These are phyloP conservation scores for Fusarium anthophilum DNA, from an alignment of 2,329 filamentous ascomycete species.

Conservation along the genomic window DNA sequence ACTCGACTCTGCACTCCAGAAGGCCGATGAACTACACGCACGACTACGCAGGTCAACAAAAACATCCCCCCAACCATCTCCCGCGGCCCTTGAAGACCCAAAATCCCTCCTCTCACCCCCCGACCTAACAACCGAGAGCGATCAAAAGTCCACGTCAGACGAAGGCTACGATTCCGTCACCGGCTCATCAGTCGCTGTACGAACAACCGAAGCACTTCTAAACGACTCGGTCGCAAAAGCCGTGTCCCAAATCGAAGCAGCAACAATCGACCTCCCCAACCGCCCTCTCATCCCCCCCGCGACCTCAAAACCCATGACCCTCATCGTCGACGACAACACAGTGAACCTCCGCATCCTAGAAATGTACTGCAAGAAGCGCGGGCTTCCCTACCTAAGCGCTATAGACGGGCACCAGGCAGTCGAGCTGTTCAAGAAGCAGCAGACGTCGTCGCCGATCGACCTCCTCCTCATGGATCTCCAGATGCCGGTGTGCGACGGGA, in stretches of 20 bases:
- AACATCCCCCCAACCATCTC: neutral
- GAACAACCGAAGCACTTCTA: neutral
- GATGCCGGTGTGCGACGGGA: slow-evolving; percentile 44
- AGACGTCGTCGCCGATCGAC: slow-evolving; percentile 22
- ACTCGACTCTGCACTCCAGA: slow-evolving; percentile 17
- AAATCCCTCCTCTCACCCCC: neutral
- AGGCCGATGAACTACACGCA: slow-evolving; percentile 6
- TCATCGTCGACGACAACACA: slow-evolving; percentile 59
- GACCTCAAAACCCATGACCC: slow-evolving; percentile 34
- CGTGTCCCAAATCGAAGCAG: neutral
- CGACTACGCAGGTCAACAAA: neutral
- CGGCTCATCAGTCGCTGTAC: neutral
- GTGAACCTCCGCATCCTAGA: slow-evolving; percentile 59
- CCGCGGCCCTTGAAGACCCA: neutral
- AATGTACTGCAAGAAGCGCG: slow-evolving; percentile 57
- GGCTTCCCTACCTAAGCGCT: slow-evolving; percentile 53
- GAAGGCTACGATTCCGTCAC: neutral
- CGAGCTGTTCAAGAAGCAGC: slow-evolving; percentile 41
- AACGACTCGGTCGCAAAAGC: neutral
- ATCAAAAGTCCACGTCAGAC: neutral
- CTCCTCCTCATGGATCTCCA: slow-evolving; percentile 45
- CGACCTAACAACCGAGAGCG: neutral
- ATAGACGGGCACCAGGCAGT: slow-evolving; percentile 57
- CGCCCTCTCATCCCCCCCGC: neutral
- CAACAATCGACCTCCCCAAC: neutral